A percentile compares a stretch with the other conserved stretches of the same genome.
Conservation (phyloP, 306 rosid species). For the Lathyrus oleraceus region DNA sequence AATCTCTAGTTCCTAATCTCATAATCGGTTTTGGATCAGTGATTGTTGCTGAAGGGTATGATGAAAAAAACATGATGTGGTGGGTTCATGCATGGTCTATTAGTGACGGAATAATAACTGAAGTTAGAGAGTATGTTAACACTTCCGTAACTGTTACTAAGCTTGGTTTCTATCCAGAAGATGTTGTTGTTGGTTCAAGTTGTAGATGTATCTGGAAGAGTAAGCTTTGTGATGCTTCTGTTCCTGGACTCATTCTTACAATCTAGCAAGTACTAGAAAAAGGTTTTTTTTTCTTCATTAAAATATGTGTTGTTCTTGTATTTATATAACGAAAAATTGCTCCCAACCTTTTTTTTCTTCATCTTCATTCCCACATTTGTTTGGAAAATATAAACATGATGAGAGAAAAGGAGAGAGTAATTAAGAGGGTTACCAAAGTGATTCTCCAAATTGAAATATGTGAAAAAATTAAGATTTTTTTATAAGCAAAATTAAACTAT, state of each 20-base stretch:
- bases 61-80: constrained; percentile 44
- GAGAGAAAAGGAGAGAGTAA: no score
- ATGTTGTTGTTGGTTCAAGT: constrained; percentile 9
- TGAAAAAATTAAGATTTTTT: no score
- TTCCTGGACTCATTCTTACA: constrained; percentile 74
- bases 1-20: constrained; percentile 45
- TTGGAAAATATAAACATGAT: no score
- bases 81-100: constrained; percentile 88
- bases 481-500: no score
- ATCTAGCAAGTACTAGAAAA: constrained; percentile 23
- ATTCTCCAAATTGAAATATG: no score
- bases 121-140: constrained; percentile 74
- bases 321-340: no score
- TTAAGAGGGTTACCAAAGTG: no score
- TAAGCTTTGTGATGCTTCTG: constrained; percentile 52
- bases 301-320: no score
- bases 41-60: constrained; percentile 68
- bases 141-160: constrained; percentile 66
- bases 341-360: no score
- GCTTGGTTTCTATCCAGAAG: constrained; percentile 32
- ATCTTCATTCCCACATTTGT: no score
- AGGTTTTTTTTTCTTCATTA: no score
- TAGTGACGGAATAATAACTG: constrained; percentile 52
- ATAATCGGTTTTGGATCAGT: constrained; percentile 56
- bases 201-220: constrained; percentile 73